Evolutionary conservation across 148 eudicot genomes (phyloP).

Genomic region (Rhododendron simsii): DNA sequence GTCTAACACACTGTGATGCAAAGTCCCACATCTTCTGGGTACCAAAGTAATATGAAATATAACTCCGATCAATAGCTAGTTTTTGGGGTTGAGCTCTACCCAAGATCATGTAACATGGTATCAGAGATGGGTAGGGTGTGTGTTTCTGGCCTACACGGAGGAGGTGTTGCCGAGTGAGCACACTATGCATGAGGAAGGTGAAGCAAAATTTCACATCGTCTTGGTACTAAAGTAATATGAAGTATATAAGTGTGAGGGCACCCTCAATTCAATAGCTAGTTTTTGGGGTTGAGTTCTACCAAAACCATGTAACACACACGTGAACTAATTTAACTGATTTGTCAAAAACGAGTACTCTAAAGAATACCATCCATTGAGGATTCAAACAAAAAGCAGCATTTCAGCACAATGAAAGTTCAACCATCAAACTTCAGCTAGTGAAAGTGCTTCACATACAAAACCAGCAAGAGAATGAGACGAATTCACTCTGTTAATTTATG

Average conservation of each 20-base stretch:
- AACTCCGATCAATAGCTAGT: too few relatives aligned
- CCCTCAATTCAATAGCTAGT: background rate
- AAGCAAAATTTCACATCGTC: too few relatives aligned
- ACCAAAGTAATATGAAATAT: too few relatives aligned
- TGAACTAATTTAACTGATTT: background rate
- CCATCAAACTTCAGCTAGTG: background rate
- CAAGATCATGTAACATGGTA: too few relatives aligned
- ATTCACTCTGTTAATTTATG: background rate
- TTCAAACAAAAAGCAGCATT: background rate
- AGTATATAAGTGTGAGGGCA: too few relatives aligned
- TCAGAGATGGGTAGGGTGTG: too few relatives aligned
- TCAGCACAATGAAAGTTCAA: background rate
- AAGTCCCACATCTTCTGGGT: too few relatives aligned
- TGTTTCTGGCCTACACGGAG: too few relatives aligned
- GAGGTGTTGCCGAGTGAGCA: too few relatives aligned
- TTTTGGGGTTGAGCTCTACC: too few relatives aligned
- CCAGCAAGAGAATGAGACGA: background rate
- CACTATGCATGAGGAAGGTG: too few relatives aligned
- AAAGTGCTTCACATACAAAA: background rate
- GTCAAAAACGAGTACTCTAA: background rate
- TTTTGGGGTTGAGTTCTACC: background rate
- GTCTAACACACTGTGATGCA: background rate
- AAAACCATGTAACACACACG: background rate
- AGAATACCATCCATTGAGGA: background rate
- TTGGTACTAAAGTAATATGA: background rate